phyloP scores from a whole-genome alignment of 352 stramenopile species.

The Phytopythium ostracodes region DNA sequence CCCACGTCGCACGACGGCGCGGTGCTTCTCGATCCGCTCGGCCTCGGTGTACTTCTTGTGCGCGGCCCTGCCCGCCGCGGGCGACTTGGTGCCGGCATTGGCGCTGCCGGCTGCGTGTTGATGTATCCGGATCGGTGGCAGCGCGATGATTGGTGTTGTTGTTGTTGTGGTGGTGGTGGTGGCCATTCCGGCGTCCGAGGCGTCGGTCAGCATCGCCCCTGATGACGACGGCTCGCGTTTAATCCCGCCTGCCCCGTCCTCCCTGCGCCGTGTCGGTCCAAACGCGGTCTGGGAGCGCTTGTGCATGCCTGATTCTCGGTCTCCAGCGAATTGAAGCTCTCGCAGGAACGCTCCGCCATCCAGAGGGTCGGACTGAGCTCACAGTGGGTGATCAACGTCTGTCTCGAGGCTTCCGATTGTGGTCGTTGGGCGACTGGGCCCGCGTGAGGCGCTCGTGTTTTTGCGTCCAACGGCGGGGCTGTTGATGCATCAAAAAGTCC shows the following conservation, averaged over 20 bases:
- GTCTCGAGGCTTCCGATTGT: neutral
- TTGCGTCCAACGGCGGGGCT: neutral
- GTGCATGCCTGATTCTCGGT: neutral
- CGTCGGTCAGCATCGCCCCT: neutral
- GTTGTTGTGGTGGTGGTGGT: neutral
- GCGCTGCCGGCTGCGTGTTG: neutral
- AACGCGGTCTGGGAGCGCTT: neutral
- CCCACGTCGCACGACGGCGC: constrained; percentile 23
- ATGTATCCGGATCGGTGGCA: neutral
- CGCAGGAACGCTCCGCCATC: constrained; percentile 1
- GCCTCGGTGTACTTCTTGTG: constrained; percentile 14
- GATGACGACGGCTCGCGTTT: neutral
- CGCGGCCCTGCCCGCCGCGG: neutral
- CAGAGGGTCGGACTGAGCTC: neutral
- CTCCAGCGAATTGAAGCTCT: neutral
- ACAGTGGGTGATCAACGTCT: too few relatives aligned
- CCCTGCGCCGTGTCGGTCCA: neutral
- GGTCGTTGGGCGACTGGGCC: neutral
- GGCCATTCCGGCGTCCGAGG: neutral
- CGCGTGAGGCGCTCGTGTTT: neutral
- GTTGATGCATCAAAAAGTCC: neutral
- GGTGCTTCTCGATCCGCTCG: constrained; percentile 25
- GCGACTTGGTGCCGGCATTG: constrained; percentile 1
- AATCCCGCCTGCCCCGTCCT: neutral
- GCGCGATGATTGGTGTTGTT: neutral